These are phyloP conservation scores for Phytophthora boehmeriae DNA, from an alignment of 352 stramenopile genomes.

Conservation along the genomic window DNA sequence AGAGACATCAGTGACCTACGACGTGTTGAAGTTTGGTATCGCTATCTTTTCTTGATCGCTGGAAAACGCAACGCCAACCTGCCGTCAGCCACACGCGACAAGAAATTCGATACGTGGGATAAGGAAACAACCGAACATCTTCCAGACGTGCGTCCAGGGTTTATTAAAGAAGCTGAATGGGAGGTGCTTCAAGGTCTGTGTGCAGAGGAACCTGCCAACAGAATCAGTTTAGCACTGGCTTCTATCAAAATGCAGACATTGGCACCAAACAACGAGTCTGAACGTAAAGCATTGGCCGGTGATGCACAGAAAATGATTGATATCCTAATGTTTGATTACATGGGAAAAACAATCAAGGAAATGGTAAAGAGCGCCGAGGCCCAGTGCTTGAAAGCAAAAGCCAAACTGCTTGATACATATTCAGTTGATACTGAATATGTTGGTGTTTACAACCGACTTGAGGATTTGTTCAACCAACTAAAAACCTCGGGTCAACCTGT, in stretches of 20 bases:
- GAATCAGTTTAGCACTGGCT: slow-evolving; percentile 20
- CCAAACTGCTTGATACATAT: background rate
- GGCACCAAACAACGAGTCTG: background rate
- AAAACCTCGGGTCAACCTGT: slow-evolving; percentile 9
- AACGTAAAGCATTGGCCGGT: background rate
- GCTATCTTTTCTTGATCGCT: slow-evolving; percentile 25
- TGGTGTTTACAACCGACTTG: slow-evolving; percentile 22
- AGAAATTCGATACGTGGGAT: slow-evolving; percentile 31
- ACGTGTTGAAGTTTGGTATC: slow-evolving; percentile 30
- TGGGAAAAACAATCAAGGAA: slow-evolving; percentile 7
- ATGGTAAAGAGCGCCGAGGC: slow-evolving; percentile 10
- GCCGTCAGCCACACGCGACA: slow-evolving; percentile 16
- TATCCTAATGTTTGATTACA: slow-evolving; percentile 15
- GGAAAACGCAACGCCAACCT: slow-evolving; percentile 28
- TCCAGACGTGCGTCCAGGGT: slow-evolving; percentile 16
- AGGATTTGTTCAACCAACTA: slow-evolving; percentile 20
- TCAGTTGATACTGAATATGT: slow-evolving; percentile 6
- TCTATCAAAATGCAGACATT: slow-evolving; percentile 29
- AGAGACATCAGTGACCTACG: slow-evolving; percentile 13
- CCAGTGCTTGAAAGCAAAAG: background rate
- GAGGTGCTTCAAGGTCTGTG: slow-evolving; percentile 24
- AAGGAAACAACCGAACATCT: slow-evolving; percentile 24
- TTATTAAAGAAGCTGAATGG: slow-evolving; percentile 29
- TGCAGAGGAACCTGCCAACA: slow-evolving; percentile 14
- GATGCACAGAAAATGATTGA: background rate